Evolutionary conservation across 2,329 filamentous ascomycete species (phyloP), one percentile per base, ranked within the genome.

Genomic region (Curvularia verruculosa): DNA sequence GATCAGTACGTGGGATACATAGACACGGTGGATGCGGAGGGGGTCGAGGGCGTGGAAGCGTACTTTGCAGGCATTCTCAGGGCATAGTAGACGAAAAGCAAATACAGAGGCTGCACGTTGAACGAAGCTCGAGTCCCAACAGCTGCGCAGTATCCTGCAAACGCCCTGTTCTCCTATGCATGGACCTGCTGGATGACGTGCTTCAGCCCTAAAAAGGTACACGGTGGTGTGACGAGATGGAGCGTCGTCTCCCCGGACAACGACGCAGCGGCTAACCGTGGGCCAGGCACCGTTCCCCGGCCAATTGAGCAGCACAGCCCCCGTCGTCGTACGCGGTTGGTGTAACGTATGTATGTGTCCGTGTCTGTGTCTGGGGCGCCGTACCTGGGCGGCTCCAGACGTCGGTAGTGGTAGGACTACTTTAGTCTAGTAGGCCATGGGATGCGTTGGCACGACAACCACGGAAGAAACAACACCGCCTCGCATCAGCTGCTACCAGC

Each of bases 1-100:
- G 89, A 91, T 77, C 86, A 89, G 68, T 87, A 91, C 72, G 83
- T 90, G 29, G 81, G 77, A 0, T 77, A 69, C 49, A 64, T 83
- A 19, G 78, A 78, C 5, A 71, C 71, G 26, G 26, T 78, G 45
- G 73, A 77, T 31, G 68, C 64, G 56, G 69, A 70, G 49, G 72
- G 70, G 0, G 61, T 59, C 37, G 47, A 53, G 24, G 73, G 66
- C 0, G 60, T 77, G 15, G 73, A 75, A 54, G 50, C 39, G 41
- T 77, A 73, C 47, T 75, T 76, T 39, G 54, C 44, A 45, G 72
- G 73, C 0, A 63, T 76, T 18, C 60, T 76, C n/a, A 57, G 59
- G 19, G 23, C n/a, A 24, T 61, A 59, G 50, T 26, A 5, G 9
- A 24, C n/a, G n/a, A 41, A 9, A 29, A 41, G 49, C 37, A 50